A percentile compares a stretch with the other conserved stretches of the same genome.
Conservation (phyloP, 495 filamentous ascomycete genomes). For the Penicillium nucicola region DNA sequence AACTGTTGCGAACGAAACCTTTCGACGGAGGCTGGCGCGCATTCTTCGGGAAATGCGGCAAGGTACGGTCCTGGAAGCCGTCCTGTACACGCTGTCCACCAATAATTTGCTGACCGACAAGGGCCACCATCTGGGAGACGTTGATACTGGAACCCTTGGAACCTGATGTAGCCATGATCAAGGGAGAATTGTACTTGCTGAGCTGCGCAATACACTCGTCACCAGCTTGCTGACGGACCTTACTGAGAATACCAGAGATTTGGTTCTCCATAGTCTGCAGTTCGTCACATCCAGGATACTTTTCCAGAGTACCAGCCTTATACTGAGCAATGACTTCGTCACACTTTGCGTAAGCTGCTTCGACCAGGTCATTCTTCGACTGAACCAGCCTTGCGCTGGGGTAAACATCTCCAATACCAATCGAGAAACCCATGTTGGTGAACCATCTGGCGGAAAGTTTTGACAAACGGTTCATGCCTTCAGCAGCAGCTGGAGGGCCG, state of each 20-base stretch:
- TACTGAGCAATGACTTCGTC: constrained; percentile 81
- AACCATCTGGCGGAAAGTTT: constrained; percentile 87
- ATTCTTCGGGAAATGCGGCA: constrained; percentile 95
- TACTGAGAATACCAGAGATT: constrained; percentile 86
- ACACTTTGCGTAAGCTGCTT: constrained; percentile 74
- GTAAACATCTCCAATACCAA: constrained; percentile 91
- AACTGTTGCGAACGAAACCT: constrained; percentile 95
- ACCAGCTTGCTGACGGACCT: constrained; percentile 85
- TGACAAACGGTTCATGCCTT: constrained; percentile 90
- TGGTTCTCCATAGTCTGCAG: constrained; percentile 88
- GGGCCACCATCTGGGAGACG: constrained; percentile 97
- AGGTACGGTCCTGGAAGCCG: constrained; percentile 90
- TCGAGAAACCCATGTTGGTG: constrained; percentile 89
- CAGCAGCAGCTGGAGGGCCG: constrained; percentile 81
- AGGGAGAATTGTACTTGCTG: constrained; percentile 85
- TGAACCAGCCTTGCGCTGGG: constrained; percentile 64
- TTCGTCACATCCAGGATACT: constrained; percentile 83
- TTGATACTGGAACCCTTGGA: constrained; percentile 97
- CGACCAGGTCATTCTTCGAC: constrained; percentile 72
- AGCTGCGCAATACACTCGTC: constrained; percentile 86
- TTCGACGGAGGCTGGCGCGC: constrained; percentile 87
- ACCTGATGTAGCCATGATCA: constrained; percentile 96
- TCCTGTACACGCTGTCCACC: constrained; percentile 88
- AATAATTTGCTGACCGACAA: constrained; percentile 97
- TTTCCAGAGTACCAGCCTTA: constrained; percentile 72